phyloP scores from a whole-genome alignment of 352 stramenopile species.

The Globisporangium camurandrum region DNA sequence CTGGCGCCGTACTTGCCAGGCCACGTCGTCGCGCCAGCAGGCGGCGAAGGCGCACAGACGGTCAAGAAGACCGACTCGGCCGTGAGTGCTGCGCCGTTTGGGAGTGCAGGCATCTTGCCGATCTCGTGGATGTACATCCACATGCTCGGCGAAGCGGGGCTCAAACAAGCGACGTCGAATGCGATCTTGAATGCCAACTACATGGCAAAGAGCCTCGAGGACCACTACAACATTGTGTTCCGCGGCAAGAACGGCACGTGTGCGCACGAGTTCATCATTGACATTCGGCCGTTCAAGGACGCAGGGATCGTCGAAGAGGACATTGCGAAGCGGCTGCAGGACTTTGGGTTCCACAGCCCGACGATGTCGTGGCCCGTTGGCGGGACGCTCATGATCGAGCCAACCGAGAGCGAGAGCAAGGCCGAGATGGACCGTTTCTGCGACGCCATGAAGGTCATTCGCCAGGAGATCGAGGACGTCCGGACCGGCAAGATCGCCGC shows the following conservation, averaged over 20 bases:
- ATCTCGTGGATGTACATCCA: constrained; percentile 99
- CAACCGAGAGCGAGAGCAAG: constrained; percentile 98
- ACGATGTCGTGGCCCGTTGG: constrained; percentile 99
- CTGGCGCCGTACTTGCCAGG: constrained; percentile 95
- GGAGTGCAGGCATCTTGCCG: constrained; percentile 95
- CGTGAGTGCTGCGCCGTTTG: constrained; percentile 94
- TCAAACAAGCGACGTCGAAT: constrained; percentile 90
- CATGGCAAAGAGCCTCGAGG: constrained; percentile 94
- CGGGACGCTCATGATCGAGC: constrained; percentile 99
- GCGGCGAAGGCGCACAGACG: constrained; percentile 70
- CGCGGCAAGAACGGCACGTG: constrained; percentile 95
- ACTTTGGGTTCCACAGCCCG: constrained; percentile 99
- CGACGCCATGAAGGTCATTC: constrained; percentile 94
- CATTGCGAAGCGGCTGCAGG: constrained; percentile 97
- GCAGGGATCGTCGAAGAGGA: constrained; percentile 95
- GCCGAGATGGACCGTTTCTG: constrained; percentile 97
- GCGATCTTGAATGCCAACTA: constrained; percentile 99
- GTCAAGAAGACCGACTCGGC: constrained; percentile 74
- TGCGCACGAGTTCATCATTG: constrained; percentile 99
- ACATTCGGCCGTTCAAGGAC: constrained; percentile 96
- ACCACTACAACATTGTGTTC: constrained; percentile 96
- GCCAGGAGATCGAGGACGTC: constrained; percentile 97
- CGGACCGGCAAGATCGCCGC: constrained; percentile 86
- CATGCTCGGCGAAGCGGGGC: constrained; percentile 94
- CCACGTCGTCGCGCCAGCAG: constrained; percentile 84